phyloP scores from a whole-genome alignment of 305 asterid species.

The Fraxinus greggii region DNA sequence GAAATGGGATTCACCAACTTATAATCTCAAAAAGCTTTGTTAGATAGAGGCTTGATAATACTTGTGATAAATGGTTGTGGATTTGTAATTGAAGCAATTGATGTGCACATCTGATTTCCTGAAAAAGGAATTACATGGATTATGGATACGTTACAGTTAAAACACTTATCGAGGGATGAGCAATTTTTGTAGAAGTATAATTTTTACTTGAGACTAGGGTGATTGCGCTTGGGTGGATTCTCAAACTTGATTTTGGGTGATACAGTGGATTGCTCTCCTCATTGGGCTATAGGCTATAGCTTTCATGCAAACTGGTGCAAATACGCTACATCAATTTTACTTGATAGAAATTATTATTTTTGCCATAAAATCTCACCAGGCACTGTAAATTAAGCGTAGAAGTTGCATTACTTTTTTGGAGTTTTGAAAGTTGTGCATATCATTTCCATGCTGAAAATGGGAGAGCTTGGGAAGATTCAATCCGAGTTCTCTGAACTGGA shows the following conservation, averaged over 20 bases:
- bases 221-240: not conserved
- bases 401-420: no score
- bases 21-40: not conserved
- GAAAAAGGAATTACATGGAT: not conserved
- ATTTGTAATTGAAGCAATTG: not conserved
- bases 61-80: not conserved
- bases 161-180: not conserved
- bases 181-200: not conserved
- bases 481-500: no score
- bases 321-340: not conserved
- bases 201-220: not conserved
- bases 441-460: no score
- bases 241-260: not conserved
- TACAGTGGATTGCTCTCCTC: not conserved
- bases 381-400: no score
- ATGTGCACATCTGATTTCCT: not conserved
- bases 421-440: no score
- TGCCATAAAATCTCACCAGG: no score
- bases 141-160: not conserved
- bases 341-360: not conserved
- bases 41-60: not conserved
- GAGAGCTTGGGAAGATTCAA: no score
- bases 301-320: no score
- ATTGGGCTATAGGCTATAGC: not conserved
- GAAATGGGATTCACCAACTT: not conserved